These are phyloP conservation scores for Eimeria brunetti DNA, from an alignment of 169 alveolate genomes.

Conservation along the genomic window DNA sequence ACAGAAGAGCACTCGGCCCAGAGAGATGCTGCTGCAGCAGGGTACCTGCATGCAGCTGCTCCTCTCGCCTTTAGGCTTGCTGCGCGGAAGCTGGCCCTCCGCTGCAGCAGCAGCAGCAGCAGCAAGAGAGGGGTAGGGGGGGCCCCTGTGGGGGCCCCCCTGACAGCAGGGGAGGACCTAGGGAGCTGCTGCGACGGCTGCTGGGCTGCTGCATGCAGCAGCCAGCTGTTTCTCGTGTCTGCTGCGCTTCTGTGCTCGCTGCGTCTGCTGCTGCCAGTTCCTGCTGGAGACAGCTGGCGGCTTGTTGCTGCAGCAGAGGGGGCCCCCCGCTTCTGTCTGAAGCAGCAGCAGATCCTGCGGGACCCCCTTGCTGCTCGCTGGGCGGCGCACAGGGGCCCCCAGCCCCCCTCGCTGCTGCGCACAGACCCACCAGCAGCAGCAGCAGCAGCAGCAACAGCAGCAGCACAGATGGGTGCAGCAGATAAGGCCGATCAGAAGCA, in stretches of 20 bases:
- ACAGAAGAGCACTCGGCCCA: background rate
- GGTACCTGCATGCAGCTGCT: background rate
- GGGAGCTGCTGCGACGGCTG: conserved; percentile 4
- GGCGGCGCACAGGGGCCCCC: background rate
- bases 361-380: conserved; percentile 60
- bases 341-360: conserved; percentile 20
- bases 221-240: conserved; percentile 52
- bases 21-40: background rate
- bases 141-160: background rate
- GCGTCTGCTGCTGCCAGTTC: conserved; percentile 42
- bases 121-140: background rate
- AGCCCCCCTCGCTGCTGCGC: background rate
- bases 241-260: conserved; percentile 28
- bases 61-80: conserved; percentile 13
- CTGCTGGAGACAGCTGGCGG: conserved; percentile 60
- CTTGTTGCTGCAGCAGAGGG: conserved; percentile 46
- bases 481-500: background rate
- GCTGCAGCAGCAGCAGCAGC: background rate
- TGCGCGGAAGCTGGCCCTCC: conserved; percentile 1
- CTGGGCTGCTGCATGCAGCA: conserved; percentile 17
- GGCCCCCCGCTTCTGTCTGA: conserved; percentile 52
- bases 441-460: background rate
- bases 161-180: conserved; percentile 10
- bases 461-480: background rate
- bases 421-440: background rate